Percentiles rank a stretch among this genome's conserved stretches.
Evolutionary conservation across 78 protist genomes (phyloP).

Genomic region (Dictyostelium capitatum): DNA sequence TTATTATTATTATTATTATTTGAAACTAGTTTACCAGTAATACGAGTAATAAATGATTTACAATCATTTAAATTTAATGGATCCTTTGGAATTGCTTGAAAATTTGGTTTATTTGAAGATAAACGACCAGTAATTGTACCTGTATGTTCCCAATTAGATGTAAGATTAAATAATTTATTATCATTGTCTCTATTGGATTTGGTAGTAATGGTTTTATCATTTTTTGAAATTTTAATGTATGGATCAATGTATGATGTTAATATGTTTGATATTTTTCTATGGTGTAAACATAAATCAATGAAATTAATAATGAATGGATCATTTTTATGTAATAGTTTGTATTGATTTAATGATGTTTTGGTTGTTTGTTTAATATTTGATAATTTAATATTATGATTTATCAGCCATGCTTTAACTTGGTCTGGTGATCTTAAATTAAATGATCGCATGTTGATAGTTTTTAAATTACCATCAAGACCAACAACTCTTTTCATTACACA

Average conservation of each 20-base stretch:
- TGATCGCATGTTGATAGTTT: too few species aligned
- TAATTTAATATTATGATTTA: too few species aligned
- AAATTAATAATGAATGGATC: background rate
- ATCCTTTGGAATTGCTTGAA: constrained; percentile 52
- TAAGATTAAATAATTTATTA: background rate
- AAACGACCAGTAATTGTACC: constrained; percentile 79
- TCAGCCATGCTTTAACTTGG: too few species aligned
- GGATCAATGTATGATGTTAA: constrained; percentile 20
- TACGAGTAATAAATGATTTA: background rate
- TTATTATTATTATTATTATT: too few species aligned
- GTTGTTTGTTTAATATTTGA: too few species aligned
- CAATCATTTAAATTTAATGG: too few species aligned
- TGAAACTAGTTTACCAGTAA: too few species aligned
- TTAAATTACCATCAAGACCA: too few species aligned
- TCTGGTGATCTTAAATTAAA: too few species aligned
- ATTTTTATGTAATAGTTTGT: background rate
- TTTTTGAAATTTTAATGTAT: background rate
- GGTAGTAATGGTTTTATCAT: too few species aligned
- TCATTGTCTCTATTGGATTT: too few species aligned
- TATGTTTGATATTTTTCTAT: constrained; percentile 1
- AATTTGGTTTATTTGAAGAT: constrained; percentile 33
- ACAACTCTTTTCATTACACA: too few species aligned
- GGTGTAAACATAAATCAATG: background rate
- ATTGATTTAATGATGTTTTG: background rate
- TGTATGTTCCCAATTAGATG: constrained; percentile 42